A percentile compares a stretch with the other conserved stretches of the same genome.
Conservation (phyloP, 176 grass and related monocot species). For the Panicum miliaceum region DNA sequence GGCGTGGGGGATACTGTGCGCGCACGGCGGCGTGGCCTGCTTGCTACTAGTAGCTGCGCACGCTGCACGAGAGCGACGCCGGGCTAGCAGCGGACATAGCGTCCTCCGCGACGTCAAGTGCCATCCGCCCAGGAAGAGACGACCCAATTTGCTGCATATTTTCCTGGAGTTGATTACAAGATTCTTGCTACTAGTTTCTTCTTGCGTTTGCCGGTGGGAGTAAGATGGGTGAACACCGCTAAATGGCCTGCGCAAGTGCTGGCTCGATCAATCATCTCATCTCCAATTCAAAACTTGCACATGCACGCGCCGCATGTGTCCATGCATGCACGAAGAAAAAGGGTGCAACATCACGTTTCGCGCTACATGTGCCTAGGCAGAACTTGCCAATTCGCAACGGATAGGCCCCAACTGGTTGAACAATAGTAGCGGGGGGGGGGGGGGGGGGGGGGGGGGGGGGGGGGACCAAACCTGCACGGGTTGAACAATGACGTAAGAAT, state of each 20-base stretch:
- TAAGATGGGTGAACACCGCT: conserved; percentile 20
- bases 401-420: background rate
- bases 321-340: background rate
- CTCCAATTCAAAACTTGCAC: background rate
- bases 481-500: too few relatives aligned
- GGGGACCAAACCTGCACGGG: too few relatives aligned
- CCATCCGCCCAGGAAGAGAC: background rate
- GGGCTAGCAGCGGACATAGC: background rate
- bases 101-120: background rate
- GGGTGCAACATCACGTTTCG: conserved; percentile 24
- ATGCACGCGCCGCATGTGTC: background rate
- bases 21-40: conserved; percentile 18
- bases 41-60: background rate
- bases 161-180: background rate
- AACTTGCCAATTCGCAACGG: background rate
- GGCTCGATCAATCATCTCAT: background rate
- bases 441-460: too few relatives aligned
- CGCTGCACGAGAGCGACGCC: conserved; percentile 1
- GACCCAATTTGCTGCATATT: background rate
- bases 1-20: background rate
- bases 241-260: background rate
- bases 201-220: conserved; percentile 6
- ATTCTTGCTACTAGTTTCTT: background rate
- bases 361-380: background rate
- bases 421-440: background rate